phyloP scores from a whole-genome alignment of 768 basidiomycete genomes.

The Leccinum rimulosum region DNA sequence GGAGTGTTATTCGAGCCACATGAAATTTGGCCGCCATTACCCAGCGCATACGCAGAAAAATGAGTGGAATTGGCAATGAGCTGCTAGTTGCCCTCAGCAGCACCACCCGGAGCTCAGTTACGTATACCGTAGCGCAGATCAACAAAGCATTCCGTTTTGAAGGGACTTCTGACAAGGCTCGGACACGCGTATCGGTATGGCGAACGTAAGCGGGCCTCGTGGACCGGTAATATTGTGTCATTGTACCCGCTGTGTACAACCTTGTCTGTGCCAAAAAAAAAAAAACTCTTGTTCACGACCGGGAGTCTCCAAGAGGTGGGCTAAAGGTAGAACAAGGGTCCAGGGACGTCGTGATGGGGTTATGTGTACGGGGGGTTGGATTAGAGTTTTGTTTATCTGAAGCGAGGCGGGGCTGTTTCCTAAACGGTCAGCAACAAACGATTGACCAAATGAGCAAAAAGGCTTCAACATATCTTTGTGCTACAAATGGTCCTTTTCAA shows the following conservation, averaged over 20 bases:
- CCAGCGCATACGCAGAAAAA: not conserved
- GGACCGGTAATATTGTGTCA: slow-evolving; percentile 13
- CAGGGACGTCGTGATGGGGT: slow-evolving; percentile 29
- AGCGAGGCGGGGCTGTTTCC: slow-evolving; percentile 23
- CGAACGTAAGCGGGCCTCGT: slow-evolving; percentile 16
- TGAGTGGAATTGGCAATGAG: not conserved
- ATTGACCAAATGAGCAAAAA: slow-evolving; percentile 34
- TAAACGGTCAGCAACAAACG: slow-evolving; percentile 34
- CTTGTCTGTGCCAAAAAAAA: slow-evolving; percentile 16
- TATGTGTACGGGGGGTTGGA: slow-evolving; percentile 12
- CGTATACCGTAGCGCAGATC: slow-evolving; percentile 6
- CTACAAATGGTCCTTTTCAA: slow-evolving; percentile 23
- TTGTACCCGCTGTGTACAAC: slow-evolving; percentile 18
- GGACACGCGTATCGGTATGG: slow-evolving; percentile 20
- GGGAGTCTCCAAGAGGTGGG: slow-evolving; percentile 5
- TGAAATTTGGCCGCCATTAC: not conserved
- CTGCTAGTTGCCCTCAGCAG: not conserved
- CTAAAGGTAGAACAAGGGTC: slow-evolving; percentile 31
- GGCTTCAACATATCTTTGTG: slow-evolving; percentile 33
- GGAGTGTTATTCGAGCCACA: not conserved
- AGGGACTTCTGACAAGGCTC: slow-evolving; percentile 21
- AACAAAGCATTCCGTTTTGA: slow-evolving; percentile 24
- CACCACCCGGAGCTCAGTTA: slow-evolving; percentile 7
- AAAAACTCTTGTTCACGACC: slow-evolving; percentile 1
- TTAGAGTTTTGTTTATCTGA: slow-evolving; percentile 21